Evolutionary conservation across 2,329 filamentous ascomycete genomes (phyloP).

Genomic region (Fusarium mexicanum): DNA sequence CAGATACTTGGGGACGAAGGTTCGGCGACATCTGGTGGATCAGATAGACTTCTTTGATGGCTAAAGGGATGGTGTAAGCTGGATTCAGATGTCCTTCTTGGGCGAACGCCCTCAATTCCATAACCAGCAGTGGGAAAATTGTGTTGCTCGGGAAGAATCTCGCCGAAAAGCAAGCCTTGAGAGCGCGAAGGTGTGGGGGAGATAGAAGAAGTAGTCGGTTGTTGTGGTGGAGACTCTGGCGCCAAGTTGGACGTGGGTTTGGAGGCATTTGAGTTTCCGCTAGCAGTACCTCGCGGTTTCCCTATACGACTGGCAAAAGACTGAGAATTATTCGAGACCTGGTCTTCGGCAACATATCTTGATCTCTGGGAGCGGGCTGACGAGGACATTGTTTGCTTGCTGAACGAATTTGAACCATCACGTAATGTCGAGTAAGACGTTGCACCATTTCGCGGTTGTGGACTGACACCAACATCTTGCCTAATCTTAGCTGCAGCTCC

Average conservation of each 20-base stretch:
- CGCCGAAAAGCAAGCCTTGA: slow-evolving; percentile 76
- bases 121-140: slow-evolving; percentile 64
- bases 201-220: slow-evolving; percentile 44
- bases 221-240: slow-evolving; percentile 48
- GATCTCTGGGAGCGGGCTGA: slow-evolving; percentile 55
- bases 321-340: slow-evolving; percentile 62
- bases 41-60: slow-evolving; percentile 65
- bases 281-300: slow-evolving; percentile 56
- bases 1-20: slow-evolving; percentile 74
- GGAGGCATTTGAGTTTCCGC: slow-evolving; percentile 48
- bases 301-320: slow-evolving; percentile 69
- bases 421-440: slow-evolving; percentile 55
- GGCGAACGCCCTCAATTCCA: slow-evolving; percentile 65
- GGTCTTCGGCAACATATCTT: slow-evolving; percentile 60
- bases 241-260: slow-evolving; percentile 49
- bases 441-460: slow-evolving; percentile 49
- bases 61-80: slow-evolving; percentile 63
- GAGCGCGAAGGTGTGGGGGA: slow-evolving; percentile 50
- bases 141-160: slow-evolving; percentile 71
- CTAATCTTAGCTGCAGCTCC: slow-evolving; percentile 47
- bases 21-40: slow-evolving; percentile 62
- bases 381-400: slow-evolving; percentile 29
- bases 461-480: slow-evolving; percentile 48
- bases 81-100: slow-evolving; percentile 77
- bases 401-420: slow-evolving; percentile 42